These are phyloP conservation scores for Postia placenta DNA, from an alignment of 768 basidiomycete genomes.

Conservation along the genomic window DNA sequence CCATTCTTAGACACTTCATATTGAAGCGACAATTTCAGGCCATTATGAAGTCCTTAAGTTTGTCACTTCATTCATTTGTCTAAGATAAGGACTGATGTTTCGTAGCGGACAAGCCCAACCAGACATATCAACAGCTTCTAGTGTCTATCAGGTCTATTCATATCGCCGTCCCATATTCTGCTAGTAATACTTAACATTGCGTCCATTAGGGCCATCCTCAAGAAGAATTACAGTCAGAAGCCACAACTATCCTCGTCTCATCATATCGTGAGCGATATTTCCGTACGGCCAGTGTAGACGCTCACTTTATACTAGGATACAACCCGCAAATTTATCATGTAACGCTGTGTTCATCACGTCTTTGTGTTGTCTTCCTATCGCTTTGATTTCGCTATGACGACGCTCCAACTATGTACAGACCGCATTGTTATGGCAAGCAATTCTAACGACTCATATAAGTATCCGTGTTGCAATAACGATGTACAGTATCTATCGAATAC, in stretches of 20 bases:
- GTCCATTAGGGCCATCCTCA: slow-evolving; percentile 43
- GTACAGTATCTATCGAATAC: too few relatives aligned
- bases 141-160: slow-evolving; percentile 28
- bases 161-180: too few relatives aligned
- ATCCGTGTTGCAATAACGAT: too few relatives aligned
- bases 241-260: slow-evolving; percentile 72
- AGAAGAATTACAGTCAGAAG: slow-evolving; percentile 61
- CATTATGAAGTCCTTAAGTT: slow-evolving; percentile 57
- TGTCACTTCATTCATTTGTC: slow-evolving; percentile 15
- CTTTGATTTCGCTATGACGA: too few relatives aligned
- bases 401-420: too few relatives aligned
- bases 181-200: slow-evolving; percentile 51
- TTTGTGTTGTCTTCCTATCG: too few relatives aligned
- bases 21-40: slow-evolving; percentile 74
- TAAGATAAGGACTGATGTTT: slow-evolving; percentile 2
- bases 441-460: too few relatives aligned
- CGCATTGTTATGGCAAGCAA: too few relatives aligned
- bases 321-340: slow-evolving; percentile 17
- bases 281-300: background rate
- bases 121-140: slow-evolving; percentile 62
- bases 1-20: too few relatives aligned
- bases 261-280: slow-evolving; percentile 48
- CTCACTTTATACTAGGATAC: slow-evolving; percentile 13
- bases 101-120: slow-evolving; percentile 42
- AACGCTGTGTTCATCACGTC: background rate